Conservation (phyloP, 805 yeast species). For the Saccharomycopsis microspora region DNA sequence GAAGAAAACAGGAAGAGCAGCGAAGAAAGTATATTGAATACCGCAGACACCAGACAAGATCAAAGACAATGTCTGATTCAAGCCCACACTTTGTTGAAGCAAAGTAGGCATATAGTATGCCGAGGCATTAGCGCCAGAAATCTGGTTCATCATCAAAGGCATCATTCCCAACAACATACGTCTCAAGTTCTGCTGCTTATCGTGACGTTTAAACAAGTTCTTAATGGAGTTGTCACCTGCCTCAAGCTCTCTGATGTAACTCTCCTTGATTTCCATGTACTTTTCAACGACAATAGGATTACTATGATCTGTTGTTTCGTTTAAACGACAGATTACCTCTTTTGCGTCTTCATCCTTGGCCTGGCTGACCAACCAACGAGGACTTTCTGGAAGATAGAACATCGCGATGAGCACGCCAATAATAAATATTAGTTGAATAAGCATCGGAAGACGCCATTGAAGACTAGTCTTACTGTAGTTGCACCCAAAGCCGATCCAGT, state of each 20-base stretch:
- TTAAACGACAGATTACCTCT: conserved; percentile 26
- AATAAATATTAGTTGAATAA: conserved; percentile 51
- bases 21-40: conserved; percentile 41
- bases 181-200: conserved; percentile 38
- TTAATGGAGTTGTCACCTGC: conserved; percentile 1
- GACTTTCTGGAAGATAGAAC: conserved; percentile 35
- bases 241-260: neutral
- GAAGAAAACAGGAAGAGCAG: conserved; percentile 43
- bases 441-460: conserved; percentile 71
- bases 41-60: conserved; percentile 54
- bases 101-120: conserved; percentile 50
- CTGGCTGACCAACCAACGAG: conserved; percentile 40
- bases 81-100: conserved; percentile 37
- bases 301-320: conserved; percentile 32
- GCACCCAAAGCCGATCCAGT: conserved; percentile 63
- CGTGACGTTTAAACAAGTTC: neutral
- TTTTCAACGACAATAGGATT: conserved; percentile 20
- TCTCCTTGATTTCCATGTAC: neutral
- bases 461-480: conserved; percentile 39
- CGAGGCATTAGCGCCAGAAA: conserved; percentile 59
- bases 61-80: conserved; percentile 40
- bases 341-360: conserved; percentile 29
- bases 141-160: conserved; percentile 56
- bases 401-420: conserved; percentile 20
- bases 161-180: conserved; percentile 52